Percentiles rank a stretch among this genome's conserved stretches.
Conservation (phyloP, 768 basidiomycete genomes). For the Galerina marginata region DNA sequence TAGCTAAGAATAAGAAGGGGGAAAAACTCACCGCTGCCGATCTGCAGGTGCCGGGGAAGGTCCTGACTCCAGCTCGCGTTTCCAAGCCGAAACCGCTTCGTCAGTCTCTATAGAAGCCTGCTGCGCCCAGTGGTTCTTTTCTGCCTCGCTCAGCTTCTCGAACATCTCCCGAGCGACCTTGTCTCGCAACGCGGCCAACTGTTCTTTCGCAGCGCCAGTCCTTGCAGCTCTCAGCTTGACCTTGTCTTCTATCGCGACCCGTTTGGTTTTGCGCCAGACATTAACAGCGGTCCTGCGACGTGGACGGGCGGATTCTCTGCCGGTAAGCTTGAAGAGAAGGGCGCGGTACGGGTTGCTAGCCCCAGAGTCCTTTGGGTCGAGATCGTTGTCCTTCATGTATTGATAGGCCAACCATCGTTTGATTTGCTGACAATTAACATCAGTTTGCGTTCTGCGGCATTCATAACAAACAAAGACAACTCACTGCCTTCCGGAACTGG, state of each 20-base stretch:
- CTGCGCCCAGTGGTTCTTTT: not conserved
- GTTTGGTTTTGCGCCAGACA: not conserved
- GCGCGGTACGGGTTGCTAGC: not conserved
- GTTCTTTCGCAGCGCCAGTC: not conserved
- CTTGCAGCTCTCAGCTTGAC: not conserved
- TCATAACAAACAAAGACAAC: conserved; percentile 4
- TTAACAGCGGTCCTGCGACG: not conserved
- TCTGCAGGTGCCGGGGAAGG: conserved; percentile 1
- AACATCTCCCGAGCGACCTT: not conserved
- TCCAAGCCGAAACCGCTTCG: not conserved
- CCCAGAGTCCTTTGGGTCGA: not conserved
- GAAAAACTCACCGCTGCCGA: conserved; percentile 11
- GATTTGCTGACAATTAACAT: conserved; percentile 13
- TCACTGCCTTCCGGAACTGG: conserved; percentile 4
- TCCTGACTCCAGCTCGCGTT: not conserved
- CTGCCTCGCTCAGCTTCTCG: not conserved
- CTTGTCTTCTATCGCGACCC: not conserved
- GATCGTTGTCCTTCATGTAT: conserved; percentile 19
- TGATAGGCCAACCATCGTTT: conserved; percentile 21
- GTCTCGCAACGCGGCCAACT: not conserved
- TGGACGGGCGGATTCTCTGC: not conserved
- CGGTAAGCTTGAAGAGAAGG: not conserved
- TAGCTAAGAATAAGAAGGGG: not conserved
- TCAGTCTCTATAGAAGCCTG: not conserved
- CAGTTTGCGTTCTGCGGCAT: no score